These are phyloP conservation scores for Termitomyces titanicus DNA, from an alignment of 768 basidiomycete species.

Conservation along the genomic window DNA sequence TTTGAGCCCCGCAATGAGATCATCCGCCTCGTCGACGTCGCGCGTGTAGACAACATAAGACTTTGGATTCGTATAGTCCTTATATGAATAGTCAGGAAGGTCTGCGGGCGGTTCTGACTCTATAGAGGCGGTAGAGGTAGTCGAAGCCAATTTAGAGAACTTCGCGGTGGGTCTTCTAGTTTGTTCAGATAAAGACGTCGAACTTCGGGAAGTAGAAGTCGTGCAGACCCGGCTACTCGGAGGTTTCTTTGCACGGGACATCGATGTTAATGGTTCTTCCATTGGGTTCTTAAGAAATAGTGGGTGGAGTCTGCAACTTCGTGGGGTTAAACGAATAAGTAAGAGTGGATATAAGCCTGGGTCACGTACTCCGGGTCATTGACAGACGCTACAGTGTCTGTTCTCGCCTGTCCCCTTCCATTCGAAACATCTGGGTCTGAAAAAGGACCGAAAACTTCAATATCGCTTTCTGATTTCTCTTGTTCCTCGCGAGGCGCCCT, in stretches of 20 bases:
- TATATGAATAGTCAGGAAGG: slow-evolving; percentile 27
- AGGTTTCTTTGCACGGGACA: background rate
- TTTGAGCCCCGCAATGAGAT: slow-evolving; percentile 22
- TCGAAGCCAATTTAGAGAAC: background rate
- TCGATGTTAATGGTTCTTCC: background rate
- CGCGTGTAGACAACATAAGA: slow-evolving; percentile 24
- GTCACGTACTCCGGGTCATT: slow-evolving; percentile 2
- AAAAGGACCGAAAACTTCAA: slow-evolving; percentile 11
- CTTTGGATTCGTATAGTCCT: slow-evolving; percentile 21
- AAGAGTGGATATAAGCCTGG: background rate
- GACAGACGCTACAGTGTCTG: background rate
- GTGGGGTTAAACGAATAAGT: background rate
- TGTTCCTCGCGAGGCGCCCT: background rate
- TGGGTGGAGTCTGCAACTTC: background rate
- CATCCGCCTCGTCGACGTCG: slow-evolving; percentile 27
- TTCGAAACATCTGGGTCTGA: background rate
- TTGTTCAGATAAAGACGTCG: background rate
- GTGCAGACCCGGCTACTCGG: background rate
- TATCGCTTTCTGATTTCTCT: slow-evolving; percentile 6
- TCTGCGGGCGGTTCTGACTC: background rate
- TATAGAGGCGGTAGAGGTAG: background rate
- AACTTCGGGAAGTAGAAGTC: background rate
- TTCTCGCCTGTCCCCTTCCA: background rate
- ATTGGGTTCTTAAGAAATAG: slow-evolving; percentile 1
- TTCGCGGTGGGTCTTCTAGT: background rate